Evolutionary conservation across 345 rosid genomes (phyloP), one percentile per base, ranked within the genome.

Genomic region (Nasturtium officinale): DNA sequence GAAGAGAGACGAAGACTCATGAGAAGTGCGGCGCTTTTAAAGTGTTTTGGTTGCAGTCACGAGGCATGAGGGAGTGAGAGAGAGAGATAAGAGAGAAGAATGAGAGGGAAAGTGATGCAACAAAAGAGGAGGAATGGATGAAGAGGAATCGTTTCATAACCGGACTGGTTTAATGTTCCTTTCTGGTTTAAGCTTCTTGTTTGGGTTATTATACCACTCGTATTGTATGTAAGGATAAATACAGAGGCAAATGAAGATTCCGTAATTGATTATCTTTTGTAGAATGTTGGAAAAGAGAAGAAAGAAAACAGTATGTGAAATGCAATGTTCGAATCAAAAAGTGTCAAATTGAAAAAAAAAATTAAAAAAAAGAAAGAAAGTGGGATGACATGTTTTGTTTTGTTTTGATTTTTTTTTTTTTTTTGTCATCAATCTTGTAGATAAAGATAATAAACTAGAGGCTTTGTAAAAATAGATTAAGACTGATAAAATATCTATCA

Each of bases 81-180:
- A 43, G 66, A 70, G 42, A 73, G 66, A 42, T 29, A 61, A 61
- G 67, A 50, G 16, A 32, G 46, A 68, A 66, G 76, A 71, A 72
- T 25, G 80, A 74, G 81, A 74, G 85, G 79, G 82, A 82, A 81
- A 71, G 82, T 67, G 60, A 66, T 61, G 55, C 46, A 28, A 75
- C 73, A 33, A 33, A 72, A 28, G 77, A 45, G 60, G 63, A 23
- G n/a, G 50, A 16, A 46, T 65, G 1, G 35, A 32, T 7, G 7
- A 8, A 35, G 46, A 51, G n/a, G n/a, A 7, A 30, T 13, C 20
- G 56, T 46, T 68, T 61, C 13, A 23, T 52, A 75, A 68, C 79
- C 70, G 70, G 74, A 2, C 6, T 21, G 58, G 64, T 68, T 52
- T 33, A 40, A 29, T 60, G 7, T 48, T 29, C 4, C 2, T 66